Base-by-base conservation (phyloP, 129 eudicot species). In the Solidago caesia region DNA sequence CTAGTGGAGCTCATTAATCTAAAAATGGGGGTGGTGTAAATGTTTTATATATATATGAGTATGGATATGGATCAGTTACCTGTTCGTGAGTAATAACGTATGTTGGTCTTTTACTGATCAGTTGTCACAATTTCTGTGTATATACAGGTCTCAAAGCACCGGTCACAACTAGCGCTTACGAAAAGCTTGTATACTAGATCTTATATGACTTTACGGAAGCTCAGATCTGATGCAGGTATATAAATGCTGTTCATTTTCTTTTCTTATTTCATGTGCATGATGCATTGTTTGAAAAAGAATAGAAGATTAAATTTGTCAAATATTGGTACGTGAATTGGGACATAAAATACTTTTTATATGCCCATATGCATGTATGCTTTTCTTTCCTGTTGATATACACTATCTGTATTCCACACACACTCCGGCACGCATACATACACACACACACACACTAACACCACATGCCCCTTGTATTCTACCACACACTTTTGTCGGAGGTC, bases 61-160 rank as follows among this genome's bases (percentile, higher is more conserved):
- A 33, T 33, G 39, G 39, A 33, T 33, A 33, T 33, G 39, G 39
- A 33, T 33, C 39, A 33, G 21, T 33, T 33, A 33, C 39, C 2
- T 33, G 39, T 33, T 33, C 3, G 39, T 33, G 3, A 33, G 39
- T 33, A 33, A 33, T 33, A 2, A 33, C 39, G 0, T 33, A 33
- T 33, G 2, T 53, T 53, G 4, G 59, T 5, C 59, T 53, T 53
- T 7, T 21, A 44, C 5, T 44, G 33, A 8, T 68, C 67, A 72
- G 56, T 51, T 51, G 16, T 51, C 6, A 10, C 14, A 51, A 51
- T 51, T 76, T 48, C 27, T 65, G 57, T 75, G n/a, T 43, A 71
- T 70, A 21, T 49, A 57, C 74, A 93, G 98, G 87, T 89, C 62
- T 70, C 88, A 58, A 79, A 80, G 81, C 82, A 85, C 41, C 86